A percentile compares a stretch with the other conserved stretches of the same genome.
These are phyloP conservation scores for Agaricus subrufescens DNA, from an alignment of 768 basidiomycete genomes.

Conservation along the genomic window DNA sequence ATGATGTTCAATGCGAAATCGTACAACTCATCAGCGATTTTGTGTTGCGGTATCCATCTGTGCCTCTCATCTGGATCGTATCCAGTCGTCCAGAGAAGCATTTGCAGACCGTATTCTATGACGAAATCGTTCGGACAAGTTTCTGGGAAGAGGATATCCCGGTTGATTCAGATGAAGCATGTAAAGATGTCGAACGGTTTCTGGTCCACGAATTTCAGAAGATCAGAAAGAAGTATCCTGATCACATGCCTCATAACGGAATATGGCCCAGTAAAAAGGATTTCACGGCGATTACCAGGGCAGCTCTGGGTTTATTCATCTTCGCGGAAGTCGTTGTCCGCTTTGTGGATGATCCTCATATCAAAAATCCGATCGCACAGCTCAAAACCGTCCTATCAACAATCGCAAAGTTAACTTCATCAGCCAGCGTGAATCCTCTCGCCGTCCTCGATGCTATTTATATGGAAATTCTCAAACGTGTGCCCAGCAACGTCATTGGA, in stretches of 20 bases:
- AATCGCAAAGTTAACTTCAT: no score
- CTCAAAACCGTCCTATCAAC: background rate
- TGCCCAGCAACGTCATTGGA: background rate
- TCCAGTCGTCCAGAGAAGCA: constrained; percentile 22
- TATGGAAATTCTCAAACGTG: background rate
- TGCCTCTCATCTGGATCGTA: constrained; percentile 20
- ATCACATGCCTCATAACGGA: background rate
- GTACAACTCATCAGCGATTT: constrained; percentile 9
- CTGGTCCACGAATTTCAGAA: constrained; percentile 9
- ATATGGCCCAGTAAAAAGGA: constrained; percentile 16
- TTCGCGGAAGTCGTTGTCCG: constrained; percentile 19
- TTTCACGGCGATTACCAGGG: constrained; percentile 13
- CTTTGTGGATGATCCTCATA: constrained; percentile 14
- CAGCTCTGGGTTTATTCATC: constrained; percentile 21
- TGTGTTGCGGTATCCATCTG: background rate
- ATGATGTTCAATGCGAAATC: constrained; percentile 12
- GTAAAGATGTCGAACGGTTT: constrained; percentile 16
- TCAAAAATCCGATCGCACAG: background rate
- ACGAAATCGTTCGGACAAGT: background rate
- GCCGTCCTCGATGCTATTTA: constrained; percentile 10
- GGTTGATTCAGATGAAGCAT: constrained; percentile 11
- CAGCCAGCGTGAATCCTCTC: background rate
- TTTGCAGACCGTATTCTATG: constrained; percentile 13
- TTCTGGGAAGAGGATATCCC: constrained; percentile 5
- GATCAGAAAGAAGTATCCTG: constrained; percentile 6